phyloP scores from a whole-genome alignment of 805 yeast species.

The Ogataea methanolica region DNA sequence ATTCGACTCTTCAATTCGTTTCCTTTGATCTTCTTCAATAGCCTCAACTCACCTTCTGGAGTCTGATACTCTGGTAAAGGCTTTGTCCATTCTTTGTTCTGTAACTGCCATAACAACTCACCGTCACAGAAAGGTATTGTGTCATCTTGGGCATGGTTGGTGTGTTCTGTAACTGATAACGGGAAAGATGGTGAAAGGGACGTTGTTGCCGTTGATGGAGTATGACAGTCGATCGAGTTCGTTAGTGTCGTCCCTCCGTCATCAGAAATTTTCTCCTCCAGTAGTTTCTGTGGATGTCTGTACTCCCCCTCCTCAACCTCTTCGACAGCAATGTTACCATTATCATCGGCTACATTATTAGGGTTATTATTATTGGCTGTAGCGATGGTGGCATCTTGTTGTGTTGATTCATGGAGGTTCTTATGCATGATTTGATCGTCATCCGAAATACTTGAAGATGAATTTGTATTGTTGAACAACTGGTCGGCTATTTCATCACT shows the following conservation, averaged over 20 bases:
- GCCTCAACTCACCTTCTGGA: constrained; percentile 20
- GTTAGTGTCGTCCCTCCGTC: too few species aligned
- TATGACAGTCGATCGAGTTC: too few species aligned
- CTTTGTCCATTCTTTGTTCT: constrained; percentile 64
- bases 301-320: too few species aligned
- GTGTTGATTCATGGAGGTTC: not conserved
- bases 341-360: too few species aligned
- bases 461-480: constrained; percentile 35
- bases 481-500: constrained; percentile 48
- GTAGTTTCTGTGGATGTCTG: too few species aligned
- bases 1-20: constrained; percentile 25
- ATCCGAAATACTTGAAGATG: constrained; percentile 2
- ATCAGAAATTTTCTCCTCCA: too few species aligned
- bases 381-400: too few species aligned
- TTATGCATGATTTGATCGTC: not conserved
- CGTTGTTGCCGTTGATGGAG: not conserved
- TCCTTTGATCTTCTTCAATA: constrained; percentile 17
- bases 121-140: constrained; percentile 38
- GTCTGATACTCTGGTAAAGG: constrained; percentile 29
- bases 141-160: constrained; percentile 4
- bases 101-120: constrained; percentile 60
- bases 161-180: not conserved
- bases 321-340: too few species aligned
- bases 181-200: not conserved
- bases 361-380: too few species aligned